Evolutionary conservation across 2,329 filamentous ascomycete species (phyloP), one percentile per base, ranked within the genome.

Genomic region (Saccharata proteae): DNA sequence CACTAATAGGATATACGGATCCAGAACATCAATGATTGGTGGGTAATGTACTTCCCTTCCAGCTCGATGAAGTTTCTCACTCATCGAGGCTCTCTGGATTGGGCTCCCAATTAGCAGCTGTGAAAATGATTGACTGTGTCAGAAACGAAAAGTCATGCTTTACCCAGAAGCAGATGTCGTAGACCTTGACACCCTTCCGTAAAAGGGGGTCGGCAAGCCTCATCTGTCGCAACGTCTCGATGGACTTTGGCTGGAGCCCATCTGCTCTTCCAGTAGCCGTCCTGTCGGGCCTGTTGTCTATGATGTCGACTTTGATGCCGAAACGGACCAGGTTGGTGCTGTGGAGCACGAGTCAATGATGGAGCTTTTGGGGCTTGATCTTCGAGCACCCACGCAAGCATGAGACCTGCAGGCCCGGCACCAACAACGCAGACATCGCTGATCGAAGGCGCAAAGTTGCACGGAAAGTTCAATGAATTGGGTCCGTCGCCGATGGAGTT

Each of bases 91-190:
- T 38, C 51, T 56, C 57, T 50, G 34, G 3, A 6, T 13, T 13
- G 19, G 19, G 19, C 15, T 5, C 14, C 16, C 12, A 28, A 12
- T 33, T 18, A 38, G 15, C 20, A 4, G 5, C 12, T 25, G 16
- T 22, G 7, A 25, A 21, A 5, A 2, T n/a, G 11, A 24, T 19
- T 30, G 17, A 14, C 11, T 15, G 15, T 13, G 8, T 5, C n/a
- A n/a, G 22, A 20, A 12, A 3, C 8, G 16, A 15, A 13, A 13
- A 16, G 15, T 11, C 9, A 11, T 12, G 28, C 9, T 12, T 9
- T 49, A 72, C 65, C 77, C 79, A 84, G 49, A 82, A 82, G 25
- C 73, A 67, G 38, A 84, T 83, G 46, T 84, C 79, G 52, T 78
- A 80, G 26, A 84, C 71, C 26, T 70, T 71, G 29, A 77, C 77